phyloP scores from a whole-genome alignment of 306 rosid genomes.

The Morella rubra region DNA sequence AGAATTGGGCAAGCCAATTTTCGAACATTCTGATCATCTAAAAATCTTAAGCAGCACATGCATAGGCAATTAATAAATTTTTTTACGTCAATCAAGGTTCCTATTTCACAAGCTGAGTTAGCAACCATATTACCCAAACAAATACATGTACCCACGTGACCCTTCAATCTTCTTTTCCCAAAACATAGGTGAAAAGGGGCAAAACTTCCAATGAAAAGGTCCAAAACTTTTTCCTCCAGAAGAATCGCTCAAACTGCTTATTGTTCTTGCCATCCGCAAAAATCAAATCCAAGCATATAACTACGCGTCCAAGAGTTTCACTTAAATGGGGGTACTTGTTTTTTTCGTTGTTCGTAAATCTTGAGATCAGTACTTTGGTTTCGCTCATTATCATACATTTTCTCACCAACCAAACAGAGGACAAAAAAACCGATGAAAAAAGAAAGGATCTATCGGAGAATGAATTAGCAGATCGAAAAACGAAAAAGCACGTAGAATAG shows the following conservation, averaged over 20 bases:
- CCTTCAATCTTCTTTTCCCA: background rate
- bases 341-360: background rate
- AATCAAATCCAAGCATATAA: background rate
- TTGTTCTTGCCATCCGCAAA: background rate
- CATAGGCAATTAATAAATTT: background rate
- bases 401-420: background rate
- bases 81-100: background rate
- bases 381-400: background rate
- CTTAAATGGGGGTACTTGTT: background rate
- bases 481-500: background rate
- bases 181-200: background rate
- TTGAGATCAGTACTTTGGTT: background rate
- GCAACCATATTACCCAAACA: background rate
- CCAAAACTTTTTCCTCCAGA: background rate
- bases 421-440: background rate
- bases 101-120: background rate
- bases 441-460: background rate
- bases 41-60: background rate
- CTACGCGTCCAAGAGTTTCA: background rate
- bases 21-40: background rate
- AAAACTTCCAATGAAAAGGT: background rate
- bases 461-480: background rate
- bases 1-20: background rate
- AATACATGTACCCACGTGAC: background rate
- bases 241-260: background rate